Conservation (phyloP, 176 grass and related monocot species). For the Carex myosuroides region DNA sequence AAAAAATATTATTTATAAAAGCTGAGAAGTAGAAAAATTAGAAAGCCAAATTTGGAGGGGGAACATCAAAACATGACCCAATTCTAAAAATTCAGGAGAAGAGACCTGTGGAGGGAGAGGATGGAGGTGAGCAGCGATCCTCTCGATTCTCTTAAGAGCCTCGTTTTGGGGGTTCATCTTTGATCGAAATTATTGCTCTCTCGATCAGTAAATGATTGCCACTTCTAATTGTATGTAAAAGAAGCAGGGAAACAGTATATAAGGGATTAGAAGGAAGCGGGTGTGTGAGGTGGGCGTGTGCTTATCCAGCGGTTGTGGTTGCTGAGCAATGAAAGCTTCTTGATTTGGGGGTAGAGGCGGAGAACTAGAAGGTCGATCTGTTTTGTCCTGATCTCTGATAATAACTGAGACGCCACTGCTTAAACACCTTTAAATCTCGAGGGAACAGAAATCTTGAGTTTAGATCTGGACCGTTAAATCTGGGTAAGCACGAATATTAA, state of each 20-base stretch:
- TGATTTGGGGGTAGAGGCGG: not conserved
- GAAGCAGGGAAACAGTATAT: not conserved
- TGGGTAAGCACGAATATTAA: no score
- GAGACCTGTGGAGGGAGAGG: constrained; percentile 44
- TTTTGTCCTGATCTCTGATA: not conserved
- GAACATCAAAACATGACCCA: no score
- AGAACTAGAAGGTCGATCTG: not conserved
- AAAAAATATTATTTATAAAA: no score
- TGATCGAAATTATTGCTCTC: not conserved
- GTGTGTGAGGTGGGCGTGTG: not conserved
- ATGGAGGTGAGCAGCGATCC: constrained; percentile 71
- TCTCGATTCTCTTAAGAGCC: constrained; percentile 34
- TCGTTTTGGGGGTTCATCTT: constrained; percentile 10
- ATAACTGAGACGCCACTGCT: not conserved
- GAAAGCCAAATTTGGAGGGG: no score
- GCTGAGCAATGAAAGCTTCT: not conserved
- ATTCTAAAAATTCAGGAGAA: not conserved
- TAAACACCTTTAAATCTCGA: no score
- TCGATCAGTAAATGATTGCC: not conserved
- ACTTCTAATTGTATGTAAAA: not conserved
- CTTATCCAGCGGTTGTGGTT: constrained; percentile 6
- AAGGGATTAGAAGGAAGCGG: not conserved
- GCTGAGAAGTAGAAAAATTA: no score
- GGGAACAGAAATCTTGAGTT: no score
- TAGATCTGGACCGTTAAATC: no score